A percentile compares a stretch with the other conserved stretches of the same genome.
phyloP scores from a whole-genome alignment of 139 green algal species.

The Raphidocelis subcapitata region DNA sequence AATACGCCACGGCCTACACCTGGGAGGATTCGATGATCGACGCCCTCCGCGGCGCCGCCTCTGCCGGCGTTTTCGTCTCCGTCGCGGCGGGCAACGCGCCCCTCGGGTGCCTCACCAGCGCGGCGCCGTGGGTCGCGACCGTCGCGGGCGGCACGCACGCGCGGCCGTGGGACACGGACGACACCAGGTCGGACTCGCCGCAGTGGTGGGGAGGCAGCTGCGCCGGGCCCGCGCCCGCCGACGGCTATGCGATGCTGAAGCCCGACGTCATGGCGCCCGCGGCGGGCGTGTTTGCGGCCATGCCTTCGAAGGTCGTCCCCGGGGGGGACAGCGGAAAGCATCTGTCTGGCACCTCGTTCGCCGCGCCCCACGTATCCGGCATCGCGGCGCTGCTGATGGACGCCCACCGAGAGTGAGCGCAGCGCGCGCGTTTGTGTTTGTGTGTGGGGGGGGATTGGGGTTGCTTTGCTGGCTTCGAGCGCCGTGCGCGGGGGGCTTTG shows the following conservation, averaged over 20 bases:
- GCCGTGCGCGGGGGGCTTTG: no score
- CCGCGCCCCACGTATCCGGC: not conserved
- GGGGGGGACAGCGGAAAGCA: not conserved
- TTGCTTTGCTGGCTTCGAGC: no score
- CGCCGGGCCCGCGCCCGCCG: not conserved
- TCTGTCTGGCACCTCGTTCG: not conserved
- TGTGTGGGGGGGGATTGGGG: no score
- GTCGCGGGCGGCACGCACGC: no score
- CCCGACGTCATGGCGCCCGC: constrained; percentile 7
- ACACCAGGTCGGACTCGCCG: no score
- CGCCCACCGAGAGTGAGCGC: not conserved
- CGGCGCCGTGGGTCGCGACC: no score
- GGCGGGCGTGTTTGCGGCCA: not conserved
- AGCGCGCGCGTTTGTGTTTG: no score
- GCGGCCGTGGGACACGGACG: no score
- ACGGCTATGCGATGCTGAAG: not conserved
- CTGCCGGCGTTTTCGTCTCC: constrained; percentile 9
- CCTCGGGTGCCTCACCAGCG: not conserved
- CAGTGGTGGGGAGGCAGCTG: no score
- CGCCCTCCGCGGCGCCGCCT: not conserved
- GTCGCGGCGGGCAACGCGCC: not conserved
- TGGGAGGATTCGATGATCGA: not conserved
- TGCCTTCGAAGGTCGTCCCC: no score
- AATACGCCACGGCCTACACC: not conserved
- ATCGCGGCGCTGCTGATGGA: not conserved